These are phyloP conservation scores for Termitomyces sp. DNA, from an alignment of 768 basidiomycete species.

Conservation along the genomic window DNA sequence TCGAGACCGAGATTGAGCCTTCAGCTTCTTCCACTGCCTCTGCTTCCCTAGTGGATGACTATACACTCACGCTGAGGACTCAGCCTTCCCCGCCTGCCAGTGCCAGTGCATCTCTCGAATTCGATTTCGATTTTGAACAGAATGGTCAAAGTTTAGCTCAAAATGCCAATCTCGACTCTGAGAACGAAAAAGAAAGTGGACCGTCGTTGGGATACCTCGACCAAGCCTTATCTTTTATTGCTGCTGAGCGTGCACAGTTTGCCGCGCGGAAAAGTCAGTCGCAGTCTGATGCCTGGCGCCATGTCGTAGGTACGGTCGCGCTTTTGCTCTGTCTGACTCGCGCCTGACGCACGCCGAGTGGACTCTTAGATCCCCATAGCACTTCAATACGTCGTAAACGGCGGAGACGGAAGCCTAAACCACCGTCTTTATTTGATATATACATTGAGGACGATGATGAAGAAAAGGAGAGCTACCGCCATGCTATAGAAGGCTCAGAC, in stretches of 20 bases:
- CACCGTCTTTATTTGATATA: background rate
- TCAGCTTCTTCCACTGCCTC: background rate
- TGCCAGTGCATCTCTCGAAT: background rate
- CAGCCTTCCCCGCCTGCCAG: conserved; percentile 9
- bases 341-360: conserved; percentile 10
- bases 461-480: background rate
- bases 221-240: conserved; percentile 69
- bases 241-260: conserved; percentile 59
- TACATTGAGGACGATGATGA: conserved; percentile 1
- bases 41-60: conserved; percentile 2
- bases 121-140: conserved; percentile 1
- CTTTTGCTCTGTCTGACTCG: background rate
- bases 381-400: conserved; percentile 21
- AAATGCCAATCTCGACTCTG: background rate
- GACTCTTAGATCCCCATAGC: conserved; percentile 20
- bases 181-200: conserved; percentile 25
- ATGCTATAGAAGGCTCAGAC: background rate
- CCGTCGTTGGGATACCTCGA: conserved; percentile 73
- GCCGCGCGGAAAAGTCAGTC: conserved; percentile 34
- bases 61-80: conserved; percentile 7
- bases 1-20: conserved; percentile 11
- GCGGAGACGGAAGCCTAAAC: conserved; percentile 21
- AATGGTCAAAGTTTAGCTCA: background rate
- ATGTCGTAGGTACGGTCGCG: conserved; percentile 30
- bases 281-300: conserved; percentile 28